Evolutionary conservation across 257 asterid genomes (phyloP), one percentile per base, ranked within the genome.

Genomic region (Forsythia viridissima): DNA sequence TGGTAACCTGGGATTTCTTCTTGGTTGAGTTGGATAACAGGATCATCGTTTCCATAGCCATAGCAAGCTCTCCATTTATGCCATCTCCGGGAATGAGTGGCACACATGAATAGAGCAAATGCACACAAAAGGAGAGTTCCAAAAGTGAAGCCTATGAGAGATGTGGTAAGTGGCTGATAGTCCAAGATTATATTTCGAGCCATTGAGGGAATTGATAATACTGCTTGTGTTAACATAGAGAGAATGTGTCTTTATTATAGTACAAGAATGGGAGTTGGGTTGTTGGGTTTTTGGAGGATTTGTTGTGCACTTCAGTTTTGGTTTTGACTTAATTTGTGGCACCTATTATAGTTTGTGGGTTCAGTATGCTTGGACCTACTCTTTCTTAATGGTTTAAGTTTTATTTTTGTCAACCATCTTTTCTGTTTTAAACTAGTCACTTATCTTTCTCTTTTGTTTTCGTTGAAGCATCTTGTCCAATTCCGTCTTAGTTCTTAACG

Each of bases 51-150:
- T 55, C 72, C 80, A 20, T 80, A 76, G 16, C 92, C 91, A 13
- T 89, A 87, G 78, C 93, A 88, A 21, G 90, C 82, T 81, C 79
- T 89, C 92, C 90, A 89, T 70, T 79, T 89, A 2, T 83, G 83
- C 92, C 91, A 88, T 40, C 79, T 79, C 59, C 83, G 80, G 0
- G 97, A 84, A 76, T 89, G 97, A 57, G 75, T 71, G 61, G 82
- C 92, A 36, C 94, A 89, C 91, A 84, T 81, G 89, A 93, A 90
- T 43, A 90, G 75, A 10, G 96, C 87, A 40, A 89, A 81, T 13
- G 86, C 96, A 73, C 90, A 88, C 24, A 92, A 24, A 37, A 92
- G 74, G 36, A 93, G 80, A 37, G 85, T 75, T 5, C 90, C 96
- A 37, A 87, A 13, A 74, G 84, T 90, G 7, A 87, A 55, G 70